Evolutionary conservation across 257 asterid genomes (phyloP), one percentile per base, ranked within the genome.

Genomic region (Salvia splendens): DNA sequence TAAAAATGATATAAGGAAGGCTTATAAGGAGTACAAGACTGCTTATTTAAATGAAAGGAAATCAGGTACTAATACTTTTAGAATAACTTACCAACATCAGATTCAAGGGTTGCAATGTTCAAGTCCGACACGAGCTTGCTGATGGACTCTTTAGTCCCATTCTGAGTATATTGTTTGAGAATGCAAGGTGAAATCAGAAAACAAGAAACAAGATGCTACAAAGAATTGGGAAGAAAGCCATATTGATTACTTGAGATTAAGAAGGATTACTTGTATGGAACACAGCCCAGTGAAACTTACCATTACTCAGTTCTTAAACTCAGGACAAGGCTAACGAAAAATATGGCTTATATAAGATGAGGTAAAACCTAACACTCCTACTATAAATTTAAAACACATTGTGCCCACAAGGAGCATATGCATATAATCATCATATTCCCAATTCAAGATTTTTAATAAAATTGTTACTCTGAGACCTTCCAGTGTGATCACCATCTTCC

Each of bases 71-170:
- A 9, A 33, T 24, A 52, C 72, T 45, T 28, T 35, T 40, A 50
- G 42, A 72, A 49, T 36, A 75, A 76, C 90, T 84, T 69, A 90
- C 97, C 96, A 66, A 89, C 98, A 85, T 89, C 95, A 73, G 95
- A 70, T 80, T 91, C 98, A 75, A 91, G 76, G 51, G 77, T 79
- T 6, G 95, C 88, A 67, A 83, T 80, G 82, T 91, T 91, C 79
- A 91, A 79, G 48, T 91, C 98, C 7, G 95, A 75, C 41, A 91
- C 75, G 35, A 91, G 95, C 84, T 90, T 93, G 88, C 84, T 66
- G 61, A 90, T 85, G 76, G 95, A 86, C 74, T 90, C 97, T 72
- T 84, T 90, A 57, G 91, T 85, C 50, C 99, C 99, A 82, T 89
- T 92, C 96, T 92, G 63, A 3, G 43, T 24, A 64, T 55, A 16